Evolutionary conservation across 2,329 filamentous ascomycete species (phyloP).

Genomic region (Fusarium sacchari): DNA sequence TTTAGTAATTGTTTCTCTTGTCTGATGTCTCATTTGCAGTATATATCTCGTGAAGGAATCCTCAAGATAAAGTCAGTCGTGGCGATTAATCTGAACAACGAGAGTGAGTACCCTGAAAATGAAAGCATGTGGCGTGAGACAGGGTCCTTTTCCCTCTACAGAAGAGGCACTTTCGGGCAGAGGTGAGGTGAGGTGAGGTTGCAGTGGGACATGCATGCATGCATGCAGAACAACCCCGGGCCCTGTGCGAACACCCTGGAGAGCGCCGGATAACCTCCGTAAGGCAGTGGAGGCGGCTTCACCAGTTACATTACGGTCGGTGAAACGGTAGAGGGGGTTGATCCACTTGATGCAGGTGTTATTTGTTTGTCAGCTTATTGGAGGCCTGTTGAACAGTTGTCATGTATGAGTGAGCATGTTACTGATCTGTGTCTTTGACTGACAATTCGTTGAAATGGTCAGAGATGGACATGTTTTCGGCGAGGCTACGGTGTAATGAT

Average conservation of each 20-base stretch:
- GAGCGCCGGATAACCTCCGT: conserved; percentile 29
- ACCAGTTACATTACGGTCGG: conserved; percentile 18
- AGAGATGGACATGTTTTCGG: neutral
- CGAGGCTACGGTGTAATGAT: neutral
- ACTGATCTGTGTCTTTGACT: neutral
- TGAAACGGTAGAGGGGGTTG: conserved; percentile 20
- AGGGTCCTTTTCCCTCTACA: neutral
- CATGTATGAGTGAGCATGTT: conserved; percentile 1
- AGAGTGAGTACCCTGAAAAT: neutral
- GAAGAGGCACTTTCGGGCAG: neutral
- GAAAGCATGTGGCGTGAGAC: neutral
- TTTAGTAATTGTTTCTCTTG: neutral
- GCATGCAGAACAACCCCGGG: neutral
- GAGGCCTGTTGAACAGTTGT: neutral
- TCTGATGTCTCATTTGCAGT: neutral
- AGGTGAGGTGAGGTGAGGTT: neutral
- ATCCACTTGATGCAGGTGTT: neutral
- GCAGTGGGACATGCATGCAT: neutral
- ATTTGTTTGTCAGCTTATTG: neutral
- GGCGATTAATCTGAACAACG: neutral
- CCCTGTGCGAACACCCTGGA: conserved; percentile 22
- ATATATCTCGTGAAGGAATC: neutral
- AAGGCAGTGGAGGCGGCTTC: neutral
- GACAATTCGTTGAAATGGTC: neutral
- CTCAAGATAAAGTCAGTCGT: neutral